Conservation (phyloP, 352 stramenopile species). For the Phytophthora podocarpi region DNA sequence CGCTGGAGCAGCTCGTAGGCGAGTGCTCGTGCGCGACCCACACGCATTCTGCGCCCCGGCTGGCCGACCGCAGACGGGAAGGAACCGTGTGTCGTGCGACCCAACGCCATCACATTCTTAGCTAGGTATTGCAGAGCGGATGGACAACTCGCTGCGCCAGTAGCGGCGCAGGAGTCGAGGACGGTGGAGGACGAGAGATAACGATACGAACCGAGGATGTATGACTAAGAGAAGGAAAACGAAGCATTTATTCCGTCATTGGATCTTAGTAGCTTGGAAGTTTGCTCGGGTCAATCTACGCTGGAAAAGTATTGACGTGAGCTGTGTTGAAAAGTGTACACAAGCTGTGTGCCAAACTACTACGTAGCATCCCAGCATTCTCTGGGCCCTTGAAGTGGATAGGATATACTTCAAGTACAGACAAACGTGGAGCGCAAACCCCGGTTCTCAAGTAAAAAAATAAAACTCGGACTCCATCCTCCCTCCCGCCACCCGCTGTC, state of each 20-base stretch:
- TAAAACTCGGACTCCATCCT: no score
- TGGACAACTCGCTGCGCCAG: constrained; percentile 24
- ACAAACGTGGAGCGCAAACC: no score
- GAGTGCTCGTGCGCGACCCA: constrained; percentile 9
- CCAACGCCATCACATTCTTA: constrained; percentile 35
- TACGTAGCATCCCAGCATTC: no score
- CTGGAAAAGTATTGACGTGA: no score
- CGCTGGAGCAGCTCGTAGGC: constrained; percentile 83
- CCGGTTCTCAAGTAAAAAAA: no score
- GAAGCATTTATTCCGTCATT: constrained; percentile 34
- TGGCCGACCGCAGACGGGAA: constrained; percentile 33
- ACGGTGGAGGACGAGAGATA: constrained; percentile 23
- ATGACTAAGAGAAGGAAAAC: constrained; percentile 39
- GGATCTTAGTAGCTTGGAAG: no score
- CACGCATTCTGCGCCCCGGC: constrained; percentile 17
- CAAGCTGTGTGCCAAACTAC: no score
- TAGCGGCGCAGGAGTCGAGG: constrained; percentile 30
- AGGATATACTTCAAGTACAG: no score
- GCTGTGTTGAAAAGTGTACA: no score
- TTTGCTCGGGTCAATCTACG: no score
- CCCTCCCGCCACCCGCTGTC: no score
- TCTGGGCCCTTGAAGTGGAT: no score
- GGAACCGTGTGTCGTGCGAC: constrained; percentile 39
- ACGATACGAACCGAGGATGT: constrained; percentile 35
- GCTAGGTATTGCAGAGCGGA: constrained; percentile 35